phyloP scores from a whole-genome alignment of 2,329 filamentous ascomycete species.

The Tolypocladium inflatum region DNA sequence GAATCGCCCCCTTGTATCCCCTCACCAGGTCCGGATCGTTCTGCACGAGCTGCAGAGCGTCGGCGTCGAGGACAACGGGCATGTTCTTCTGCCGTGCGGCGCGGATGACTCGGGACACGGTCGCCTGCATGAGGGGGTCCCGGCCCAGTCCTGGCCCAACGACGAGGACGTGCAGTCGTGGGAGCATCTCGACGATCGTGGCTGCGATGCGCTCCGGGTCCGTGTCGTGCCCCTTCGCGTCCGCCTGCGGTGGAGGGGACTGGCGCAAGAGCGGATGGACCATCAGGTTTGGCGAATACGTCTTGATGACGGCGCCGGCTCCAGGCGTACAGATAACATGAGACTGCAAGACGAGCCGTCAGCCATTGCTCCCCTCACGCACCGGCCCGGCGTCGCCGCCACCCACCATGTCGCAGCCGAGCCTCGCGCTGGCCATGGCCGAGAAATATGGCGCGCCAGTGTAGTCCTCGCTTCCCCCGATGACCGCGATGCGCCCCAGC shows the following conservation, averaged over 20 bases:
- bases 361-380: background rate
- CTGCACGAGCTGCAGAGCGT: slow-evolving; percentile 73
- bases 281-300: slow-evolving; percentile 97
- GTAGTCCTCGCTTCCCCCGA: slow-evolving; percentile 92
- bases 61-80: slow-evolving; percentile 84
- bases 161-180: slow-evolving; percentile 83
- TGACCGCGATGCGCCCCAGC: slow-evolving; percentile 82
- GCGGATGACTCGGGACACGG: slow-evolving; percentile 66
- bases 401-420: slow-evolving; percentile 82
- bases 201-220: slow-evolving; percentile 53
- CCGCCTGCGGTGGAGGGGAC: slow-evolving; percentile 26
- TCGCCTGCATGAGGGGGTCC: slow-evolving; percentile 82
- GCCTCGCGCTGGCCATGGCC: slow-evolving; percentile 84
- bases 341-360: slow-evolving; percentile 41
- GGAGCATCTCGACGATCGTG: slow-evolving; percentile 68
- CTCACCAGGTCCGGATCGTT: slow-evolving; percentile 65
- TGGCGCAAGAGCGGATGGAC: slow-evolving; percentile 94
- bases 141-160: slow-evolving; percentile 87
- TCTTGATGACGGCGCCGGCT: slow-evolving; percentile 85
- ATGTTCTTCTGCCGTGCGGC: slow-evolving; percentile 64
- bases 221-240: slow-evolving; percentile 31
- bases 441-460: slow-evolving; percentile 97
- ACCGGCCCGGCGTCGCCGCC: background rate
- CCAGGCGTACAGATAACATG: slow-evolving; percentile 93
- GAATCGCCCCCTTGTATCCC: slow-evolving; percentile 73